Conservation (phyloP, 2,329 filamentous ascomycete species). For the Aspergillus proliferans region DNA sequence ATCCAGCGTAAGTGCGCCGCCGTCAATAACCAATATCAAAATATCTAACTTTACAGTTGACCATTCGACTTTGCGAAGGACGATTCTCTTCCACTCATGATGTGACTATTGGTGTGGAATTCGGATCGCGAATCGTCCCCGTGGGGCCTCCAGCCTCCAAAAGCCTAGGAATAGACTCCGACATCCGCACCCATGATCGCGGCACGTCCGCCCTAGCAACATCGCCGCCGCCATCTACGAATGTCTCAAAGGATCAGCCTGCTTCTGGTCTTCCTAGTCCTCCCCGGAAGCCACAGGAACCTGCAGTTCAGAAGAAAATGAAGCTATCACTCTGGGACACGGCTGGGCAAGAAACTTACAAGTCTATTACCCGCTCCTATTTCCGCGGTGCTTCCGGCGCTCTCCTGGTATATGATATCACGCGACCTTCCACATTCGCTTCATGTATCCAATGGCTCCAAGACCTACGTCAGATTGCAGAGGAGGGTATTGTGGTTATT, state of each 20-base stretch:
- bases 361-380: slow-evolving; percentile 89
- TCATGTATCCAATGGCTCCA: slow-evolving; percentile 91
- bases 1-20: slow-evolving; percentile 53
- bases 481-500: slow-evolving; percentile 90
- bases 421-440: slow-evolving; percentile 73
- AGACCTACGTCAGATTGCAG: slow-evolving; percentile 88
- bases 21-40: background rate
- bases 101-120: slow-evolving; percentile 95
- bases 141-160: slow-evolving; percentile 74
- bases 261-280: slow-evolving; percentile 29
- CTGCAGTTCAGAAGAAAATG: slow-evolving; percentile 65
- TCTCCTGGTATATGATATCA: slow-evolving; percentile 91
- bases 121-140: slow-evolving; percentile 85
- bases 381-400: slow-evolving; percentile 75
- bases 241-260: slow-evolving; percentile 11
- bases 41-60: slow-evolving; percentile 53
- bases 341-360: slow-evolving; percentile 94
- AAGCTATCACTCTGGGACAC: slow-evolving; percentile 94
- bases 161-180: slow-evolving; percentile 48
- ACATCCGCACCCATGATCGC: slow-evolving; percentile 7
- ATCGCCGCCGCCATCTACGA: slow-evolving; percentile 4
- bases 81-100: slow-evolving; percentile 92
- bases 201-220: slow-evolving; percentile 6
- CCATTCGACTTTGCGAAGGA: slow-evolving; percentile 91
- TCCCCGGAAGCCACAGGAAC: slow-evolving; percentile 29